Evolutionary conservation across 495 filamentous ascomycete genomes (phyloP).

Genomic region (Physcia stellaris): DNA sequence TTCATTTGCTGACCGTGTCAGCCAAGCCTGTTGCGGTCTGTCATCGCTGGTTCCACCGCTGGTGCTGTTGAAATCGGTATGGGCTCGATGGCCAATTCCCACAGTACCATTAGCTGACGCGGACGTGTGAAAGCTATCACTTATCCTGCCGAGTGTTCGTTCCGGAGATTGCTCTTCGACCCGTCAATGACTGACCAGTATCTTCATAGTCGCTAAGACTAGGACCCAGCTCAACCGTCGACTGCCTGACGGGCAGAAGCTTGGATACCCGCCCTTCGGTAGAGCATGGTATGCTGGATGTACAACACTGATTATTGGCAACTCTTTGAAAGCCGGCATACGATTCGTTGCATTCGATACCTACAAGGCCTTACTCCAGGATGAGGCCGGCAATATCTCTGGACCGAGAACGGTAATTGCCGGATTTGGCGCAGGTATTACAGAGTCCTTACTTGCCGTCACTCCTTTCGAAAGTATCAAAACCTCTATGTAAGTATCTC

Average conservation of each 20-base stretch:
- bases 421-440: slow-evolving; percentile 88
- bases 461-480: slow-evolving; percentile 98
- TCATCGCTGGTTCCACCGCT: slow-evolving; percentile 77
- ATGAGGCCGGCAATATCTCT: slow-evolving; percentile 77
- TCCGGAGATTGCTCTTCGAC: not conserved
- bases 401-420: slow-evolving; percentile 84
- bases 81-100: too few species aligned
- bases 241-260: slow-evolving; percentile 64
- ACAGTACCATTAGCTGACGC: too few species aligned
- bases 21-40: slow-evolving; percentile 71
- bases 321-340: slow-evolving; percentile 90
- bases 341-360: slow-evolving; percentile 94
- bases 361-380: slow-evolving; percentile 70
- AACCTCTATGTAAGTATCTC: slow-evolving; percentile 58
- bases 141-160: slow-evolving; percentile 88
- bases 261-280: slow-evolving; percentile 94
- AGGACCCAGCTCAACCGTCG: slow-evolving; percentile 84
- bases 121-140: slow-evolving; percentile 89
- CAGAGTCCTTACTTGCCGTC: slow-evolving; percentile 83
- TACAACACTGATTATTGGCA: slow-evolving; percentile 92
- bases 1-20: slow-evolving; percentile 22
- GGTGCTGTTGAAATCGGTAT: slow-evolving; percentile 95
- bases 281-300: slow-evolving; percentile 95
- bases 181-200: slow-evolving; percentile 3
- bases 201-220: slow-evolving; percentile 69